Evolutionary conservation across 768 basidiomycete genomes (phyloP), one percentile per base, ranked within the genome.

Genomic region (Sporobolomyces phaffii): DNA sequence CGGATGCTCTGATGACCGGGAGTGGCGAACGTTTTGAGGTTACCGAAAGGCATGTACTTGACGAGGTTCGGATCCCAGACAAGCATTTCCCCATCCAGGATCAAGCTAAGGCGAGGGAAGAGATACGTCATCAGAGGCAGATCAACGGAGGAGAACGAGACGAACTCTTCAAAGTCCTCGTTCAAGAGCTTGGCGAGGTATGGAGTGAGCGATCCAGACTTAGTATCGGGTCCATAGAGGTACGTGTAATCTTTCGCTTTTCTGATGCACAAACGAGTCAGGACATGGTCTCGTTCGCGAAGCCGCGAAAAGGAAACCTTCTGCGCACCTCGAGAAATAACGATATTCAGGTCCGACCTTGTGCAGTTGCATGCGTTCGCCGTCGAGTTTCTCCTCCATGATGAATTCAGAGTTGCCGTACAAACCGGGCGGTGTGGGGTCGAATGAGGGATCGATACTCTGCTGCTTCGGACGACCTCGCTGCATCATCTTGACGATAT

Each of bases 11-110:
- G 22, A 67, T 31, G 73, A 54, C 24, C 43, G n/a, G 10, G 33
- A 13, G 47, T 80, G 0, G 93, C 93, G 47, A 91, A 91, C 0
- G 91, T 90, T 78, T 99, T 99, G 54, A 99, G 80, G 0, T 86
- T 89, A 2, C 96, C 96, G 68, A 99, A 98, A 0, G 94, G 90
- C 24, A 96, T 80, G 74, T 90, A 89, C 26, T 89, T 85, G 73
- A 88, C 87, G 1, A 90, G 86, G 5, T 88, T 81, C 0, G 94
- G 94, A 77, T 98, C 96, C 89, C 89, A 98, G 4, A 97, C 94
- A 36, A 99, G 80, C 94, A 99, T 98, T 77, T 99, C 96, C 0
- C 96, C 96, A 72, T 99, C 96, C 18, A 99, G 78, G 51, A 98
- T 90, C 72, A 94, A 87, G 54, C 94, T 97, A 20, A 31, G 34